Evolutionary conservation across 2,329 filamentous ascomycete genomes (phyloP).

Genomic region (Penicillium sclerotiorum): DNA sequence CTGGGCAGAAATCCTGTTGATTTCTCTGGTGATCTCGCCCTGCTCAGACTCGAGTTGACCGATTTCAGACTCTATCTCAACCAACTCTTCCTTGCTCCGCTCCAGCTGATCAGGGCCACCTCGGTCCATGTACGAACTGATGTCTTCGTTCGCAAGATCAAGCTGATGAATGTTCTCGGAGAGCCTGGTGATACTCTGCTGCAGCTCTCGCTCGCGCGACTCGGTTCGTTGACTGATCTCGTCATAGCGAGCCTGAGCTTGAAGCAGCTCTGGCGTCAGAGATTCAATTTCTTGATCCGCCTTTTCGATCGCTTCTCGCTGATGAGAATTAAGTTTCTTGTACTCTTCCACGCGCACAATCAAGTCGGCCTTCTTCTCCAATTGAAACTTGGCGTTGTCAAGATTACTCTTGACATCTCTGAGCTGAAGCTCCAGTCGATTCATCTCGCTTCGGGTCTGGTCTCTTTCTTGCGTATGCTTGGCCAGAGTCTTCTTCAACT

Average conservation of each 20-base stretch:
- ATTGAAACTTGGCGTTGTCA: conserved; percentile 67
- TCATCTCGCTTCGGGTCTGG: conserved; percentile 68
- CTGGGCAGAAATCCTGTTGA: conserved; percentile 77
- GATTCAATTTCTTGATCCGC: conserved; percentile 72
- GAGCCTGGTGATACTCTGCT: conserved; percentile 70
- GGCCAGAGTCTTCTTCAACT: conserved; percentile 63
- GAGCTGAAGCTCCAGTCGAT: conserved; percentile 72
- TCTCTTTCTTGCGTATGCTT: conserved; percentile 73
- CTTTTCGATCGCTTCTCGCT: conserved; percentile 69
- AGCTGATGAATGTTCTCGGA: conserved; percentile 77
- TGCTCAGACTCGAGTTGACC: conserved; percentile 68
- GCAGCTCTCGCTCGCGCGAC: conserved; percentile 70
- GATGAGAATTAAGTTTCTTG: conserved; percentile 67
- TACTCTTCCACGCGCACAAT: conserved; percentile 72
- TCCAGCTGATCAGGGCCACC: conserved; percentile 74
- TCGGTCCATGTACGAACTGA: conserved; percentile 75
- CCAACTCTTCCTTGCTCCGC: conserved; percentile 69
- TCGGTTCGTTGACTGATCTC: conserved; percentile 73
- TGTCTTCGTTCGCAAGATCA: conserved; percentile 72
- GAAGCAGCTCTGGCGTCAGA: conserved; percentile 74
- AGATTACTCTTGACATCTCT: conserved; percentile 76
- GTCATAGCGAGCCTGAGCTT: conserved; percentile 74
- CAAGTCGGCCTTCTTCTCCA: conserved; percentile 79
- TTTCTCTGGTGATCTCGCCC: conserved; percentile 64
- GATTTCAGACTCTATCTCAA: conserved; percentile 67